Base-by-base conservation (phyloP, 2,329 filamentous ascomycete species). In the Cladorrhinum sp. region DNA sequence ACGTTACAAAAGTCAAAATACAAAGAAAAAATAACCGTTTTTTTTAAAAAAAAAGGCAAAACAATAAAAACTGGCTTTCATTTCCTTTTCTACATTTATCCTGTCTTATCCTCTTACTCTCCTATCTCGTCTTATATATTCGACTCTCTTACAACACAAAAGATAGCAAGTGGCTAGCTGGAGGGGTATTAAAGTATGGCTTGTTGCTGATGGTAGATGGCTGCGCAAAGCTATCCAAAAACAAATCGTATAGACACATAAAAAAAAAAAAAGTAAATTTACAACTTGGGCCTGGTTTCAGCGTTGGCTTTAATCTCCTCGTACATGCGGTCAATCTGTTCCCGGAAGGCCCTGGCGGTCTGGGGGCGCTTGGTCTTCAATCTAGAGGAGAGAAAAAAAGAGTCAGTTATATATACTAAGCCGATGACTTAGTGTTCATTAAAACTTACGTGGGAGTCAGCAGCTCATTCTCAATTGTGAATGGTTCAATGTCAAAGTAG, bases 391-490 rank as follows among this genome's bases (percentile, higher is more conserved):
- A 23, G 32, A 22, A 32, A 20, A 32, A 24, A 3, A 24, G 10
- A 20, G 56, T 41, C 7, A 52, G 50, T 25, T 56, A 41, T 12
- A n/a, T 18, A 45, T 16, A 41, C 6, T 12, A 24, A 29, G 55
- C 50, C 52, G 12, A 16, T 24, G 2, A 32, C 25, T 10, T 20
- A 58, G 25, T 23, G 20, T 48, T 9, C 25, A 23, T 2, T 10
- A 23, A 45, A 69, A 85, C 89, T 86, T 84, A 93, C 90, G 91
- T 96, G 22, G 91, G 91, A 20, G 91, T 95, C 72, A 93, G 77
- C 54, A 97, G 81, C 75, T 96, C 90, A 72, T 99, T 99, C 55
- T 96, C 93, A 65, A 98, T 87, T 1, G 87, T 91, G 70, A 99
- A 98, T 1, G 95, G 95, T 62, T 99, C 95, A 13, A 97, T 68